Base-by-base conservation (phyloP, 1,139 yeast genomes). In the Geotrichum cucujoidarum region DNA sequence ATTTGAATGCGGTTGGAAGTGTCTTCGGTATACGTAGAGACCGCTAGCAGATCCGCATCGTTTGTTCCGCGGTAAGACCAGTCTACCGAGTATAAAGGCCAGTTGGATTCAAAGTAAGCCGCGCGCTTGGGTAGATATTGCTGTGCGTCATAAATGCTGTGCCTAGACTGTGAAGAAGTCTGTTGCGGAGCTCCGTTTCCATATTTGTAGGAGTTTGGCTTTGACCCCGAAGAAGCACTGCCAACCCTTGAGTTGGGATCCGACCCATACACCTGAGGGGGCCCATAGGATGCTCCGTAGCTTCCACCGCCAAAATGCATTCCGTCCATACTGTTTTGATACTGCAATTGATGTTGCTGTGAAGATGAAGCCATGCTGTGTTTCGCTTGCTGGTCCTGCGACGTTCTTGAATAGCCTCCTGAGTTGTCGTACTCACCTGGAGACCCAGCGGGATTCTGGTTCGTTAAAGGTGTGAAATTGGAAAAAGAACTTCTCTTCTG, bases 21-120 rank as follows among this genome's bases (percentile, higher is more conserved):
- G 43, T 86, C 92, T 63, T 87, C 95, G 48, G 84, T 75, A 62
- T 78, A 84, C 0, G 94, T 75, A 16, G 83, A 74, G 25, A 84
- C 65, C 0, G 88, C 94, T 10, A 86, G 65, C 48, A 76, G 69
- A 18, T 81, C 83, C 18, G 64, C 57, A 14, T 71, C 71, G 3
- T 66, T 65, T 2, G 24, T 11, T 17, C 66, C 64, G 11, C 65
- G 62, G 16, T 66, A 52, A 7, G 77, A 64, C 95, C 95, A 86
- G 60, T 83, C 92, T 21, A 78, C 69, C 29, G 82, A 74, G 58
- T 76, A 83, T 17, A 86, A 67, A 1, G 94, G 92, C 63, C 74
- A 73, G 46, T 75, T 76, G 0, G 84, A 72, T 51, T 77, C 78
- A 59, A 75, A 83, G 57, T 74, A 39, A 68, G 34, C 80, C 60